Base-by-base conservation (phyloP, 148 eudicot genomes). In the Salicornia ramosissima region DNA sequence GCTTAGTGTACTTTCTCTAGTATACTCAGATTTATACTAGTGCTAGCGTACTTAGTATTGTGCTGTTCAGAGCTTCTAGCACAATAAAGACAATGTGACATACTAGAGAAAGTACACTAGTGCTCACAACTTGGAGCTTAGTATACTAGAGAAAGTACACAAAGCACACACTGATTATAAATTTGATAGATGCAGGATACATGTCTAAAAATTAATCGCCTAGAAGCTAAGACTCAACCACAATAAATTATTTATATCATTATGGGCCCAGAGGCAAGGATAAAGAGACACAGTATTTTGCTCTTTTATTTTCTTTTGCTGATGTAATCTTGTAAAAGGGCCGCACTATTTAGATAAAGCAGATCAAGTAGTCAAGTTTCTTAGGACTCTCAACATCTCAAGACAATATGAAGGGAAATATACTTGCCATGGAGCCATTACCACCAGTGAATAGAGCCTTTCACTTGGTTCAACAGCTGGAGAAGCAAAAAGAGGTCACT, bases 21-120 rank as follows among this genome's bases (percentile, higher is more conserved):
- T 33, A 16, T 33, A 69, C 60, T 45, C 21, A 65, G 31, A 26
- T 33, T 21, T 55, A 42, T 31, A 39, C 52, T 56, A 47, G 84
- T 88, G 90, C n/a, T n/a, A n/a, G n/a, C n/a, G n/a, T n/a, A n/a
- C n/a, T n/a, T n/a, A n/a, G n/a, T n/a, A n/a, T n/a, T n/a, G n/a
- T n/a, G 29, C 25, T 47, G 11, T 70, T 40, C 87, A 40, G 57
- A 88, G 70, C 74, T 72, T 72, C 77, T 79, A 88, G 18, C 90
- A 65, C 99, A n/a, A n/a, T n/a, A n/a, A n/a, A n/a, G n/a, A n/a
- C n/a, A n/a, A n/a, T n/a, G n/a, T n/a, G n/a, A n/a, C n/a, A n/a
- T n/a, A n/a, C n/a, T n/a, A n/a, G n/a, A n/a, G n/a, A n/a, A n/a
- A n/a, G n/a, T n/a, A n/a, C n/a, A n/a, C n/a, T n/a, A n/a, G n/a